Conservation (phyloP, 306 rosid genomes). For the Ziziphus jujuba region DNA sequence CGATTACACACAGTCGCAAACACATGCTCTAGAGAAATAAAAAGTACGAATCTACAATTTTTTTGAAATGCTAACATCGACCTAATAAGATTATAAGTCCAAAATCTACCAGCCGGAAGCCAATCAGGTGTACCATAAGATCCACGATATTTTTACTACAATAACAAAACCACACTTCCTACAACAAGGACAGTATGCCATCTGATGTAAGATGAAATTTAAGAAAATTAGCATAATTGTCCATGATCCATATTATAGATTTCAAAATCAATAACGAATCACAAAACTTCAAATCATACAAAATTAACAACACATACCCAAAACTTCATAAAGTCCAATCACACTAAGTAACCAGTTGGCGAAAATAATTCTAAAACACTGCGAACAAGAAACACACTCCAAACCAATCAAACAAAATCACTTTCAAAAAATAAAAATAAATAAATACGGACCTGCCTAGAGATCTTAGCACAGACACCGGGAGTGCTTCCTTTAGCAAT, state of each 20-base stretch:
- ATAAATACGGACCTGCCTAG: constrained; percentile 79
- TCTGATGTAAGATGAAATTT: too few species aligned
- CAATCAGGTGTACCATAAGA: not conserved
- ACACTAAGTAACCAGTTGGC: too few species aligned
- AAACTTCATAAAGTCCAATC: not conserved
- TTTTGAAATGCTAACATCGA: not conserved
- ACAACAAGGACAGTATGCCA: not conserved
- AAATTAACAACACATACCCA: not conserved
- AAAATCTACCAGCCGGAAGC: not conserved
- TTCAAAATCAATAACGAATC: not conserved
- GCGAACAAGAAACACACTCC: not conserved
- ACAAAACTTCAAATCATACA: not conserved
- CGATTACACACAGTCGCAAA: too few species aligned
- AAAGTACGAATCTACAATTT: not conserved
- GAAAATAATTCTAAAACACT: not conserved
- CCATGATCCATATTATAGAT: not conserved
- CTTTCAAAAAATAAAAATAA: too few species aligned
- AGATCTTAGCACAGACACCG: constrained; percentile 94
- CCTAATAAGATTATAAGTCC: not conserved
- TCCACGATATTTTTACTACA: not conserved
- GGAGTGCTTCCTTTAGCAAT: constrained; percentile 96
- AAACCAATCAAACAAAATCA: not conserved
- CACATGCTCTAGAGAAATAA: not conserved
- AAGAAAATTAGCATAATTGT: not conserved
- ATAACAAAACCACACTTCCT: not conserved